Conservation (phyloP, 2,329 filamentous ascomycete genomes). For the Colletotrichum zoysiae region DNA sequence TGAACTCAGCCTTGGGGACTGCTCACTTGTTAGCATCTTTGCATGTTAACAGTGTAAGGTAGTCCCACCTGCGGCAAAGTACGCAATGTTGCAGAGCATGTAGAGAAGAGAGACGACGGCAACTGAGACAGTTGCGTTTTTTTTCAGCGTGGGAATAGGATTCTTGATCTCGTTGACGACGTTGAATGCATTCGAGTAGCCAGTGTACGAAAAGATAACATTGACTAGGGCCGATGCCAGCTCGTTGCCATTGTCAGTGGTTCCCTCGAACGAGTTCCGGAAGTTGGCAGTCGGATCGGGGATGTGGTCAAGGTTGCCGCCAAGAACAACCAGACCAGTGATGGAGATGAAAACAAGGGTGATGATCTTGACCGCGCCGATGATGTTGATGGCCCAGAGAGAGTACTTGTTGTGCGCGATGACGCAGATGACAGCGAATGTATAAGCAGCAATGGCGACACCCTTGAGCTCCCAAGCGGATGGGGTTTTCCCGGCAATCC, state of each 20-base stretch:
- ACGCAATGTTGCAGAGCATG: conserved; percentile 70
- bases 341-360: conserved; percentile 73
- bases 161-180: conserved; percentile 73
- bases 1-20: conserved; percentile 65
- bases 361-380: conserved; percentile 70
- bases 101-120: conserved; percentile 66
- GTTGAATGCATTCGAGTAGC: conserved; percentile 71
- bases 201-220: conserved; percentile 69
- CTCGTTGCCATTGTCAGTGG: conserved; percentile 53
- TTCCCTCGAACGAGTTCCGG: conserved; percentile 52
- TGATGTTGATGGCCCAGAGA: conserved; percentile 65
- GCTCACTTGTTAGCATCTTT: background rate
- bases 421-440: conserved; percentile 65
- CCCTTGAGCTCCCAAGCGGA: conserved; percentile 75
- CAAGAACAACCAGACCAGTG: conserved; percentile 71
- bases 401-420: conserved; percentile 69
- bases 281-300: conserved; percentile 53
- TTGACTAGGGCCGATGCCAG: conserved; percentile 65
- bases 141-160: conserved; percentile 67
- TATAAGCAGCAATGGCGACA: conserved; percentile 74
- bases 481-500: conserved; percentile 62
- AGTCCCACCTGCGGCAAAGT: conserved; percentile 58
- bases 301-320: conserved; percentile 50
- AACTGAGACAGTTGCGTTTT: conserved; percentile 62
- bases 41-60: no score